phyloP scores from a whole-genome alignment of 345 rosid genomes.

The Arabidopsis thaliana region TAIR10.1 NC_003070.9:2024001-2024500 shows the following conservation, averaged over 20 bases:
- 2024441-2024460: constrained; percentile 89
- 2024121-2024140: neutral
- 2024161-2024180: neutral
- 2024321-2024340: constrained; percentile 59
- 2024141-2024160: constrained; percentile 4
- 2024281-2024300: constrained; percentile 5
- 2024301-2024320: neutral
- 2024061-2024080: neutral
- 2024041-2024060: constrained; percentile 20
- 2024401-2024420: constrained; percentile 63
- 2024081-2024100: neutral
- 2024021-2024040: constrained; percentile 55
- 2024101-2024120: neutral
- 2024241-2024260: neutral
- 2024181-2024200: constrained; percentile 4
- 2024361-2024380: constrained; percentile 92
- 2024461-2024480: constrained; percentile 72
- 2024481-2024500: constrained; percentile 50
- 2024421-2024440: constrained; percentile 77
- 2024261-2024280: neutral
- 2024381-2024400: constrained; percentile 83
- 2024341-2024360: constrained; percentile 75
- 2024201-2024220: neutral
- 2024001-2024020: constrained; percentile 81
- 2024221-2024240: neutral